These are phyloP conservation scores for Alternaria sp. DNA, from an alignment of 2,329 filamentous ascomycete genomes.

Conservation along the genomic window DNA sequence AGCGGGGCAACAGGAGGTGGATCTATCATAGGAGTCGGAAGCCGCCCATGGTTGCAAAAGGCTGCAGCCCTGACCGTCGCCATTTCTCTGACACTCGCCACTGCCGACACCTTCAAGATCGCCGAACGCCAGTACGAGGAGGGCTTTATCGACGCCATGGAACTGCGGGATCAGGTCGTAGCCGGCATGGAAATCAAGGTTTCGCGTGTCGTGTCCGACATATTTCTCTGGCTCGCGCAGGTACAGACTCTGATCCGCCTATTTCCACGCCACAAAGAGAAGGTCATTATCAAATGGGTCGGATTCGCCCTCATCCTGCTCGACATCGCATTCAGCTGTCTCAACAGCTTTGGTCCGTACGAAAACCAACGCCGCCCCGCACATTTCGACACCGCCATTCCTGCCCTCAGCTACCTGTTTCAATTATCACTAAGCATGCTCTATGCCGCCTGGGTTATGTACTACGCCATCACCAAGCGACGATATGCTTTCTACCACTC, in stretches of 20 bases:
- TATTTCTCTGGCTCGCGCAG: conserved; percentile 96
- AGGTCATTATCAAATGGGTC: conserved; percentile 98
- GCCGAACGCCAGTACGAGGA: conserved; percentile 81
- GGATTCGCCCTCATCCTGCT: conserved; percentile 92
- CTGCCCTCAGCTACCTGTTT: conserved; percentile 89
- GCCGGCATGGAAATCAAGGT: conserved; percentile 86
- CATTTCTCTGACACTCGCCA: conserved; percentile 91
- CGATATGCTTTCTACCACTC: conserved; percentile 90
- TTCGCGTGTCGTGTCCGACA: conserved; percentile 91
- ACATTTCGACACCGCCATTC: conserved; percentile 87
- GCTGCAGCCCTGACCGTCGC: conserved; percentile 70
- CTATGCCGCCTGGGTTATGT: conserved; percentile 93
- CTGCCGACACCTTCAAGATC: conserved; percentile 86
- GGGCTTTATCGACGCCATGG: conserved; percentile 80
- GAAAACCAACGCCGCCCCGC: conserved; percentile 69
- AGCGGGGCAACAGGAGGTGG: conserved; percentile 70
- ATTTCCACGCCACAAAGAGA: conserved; percentile 95
- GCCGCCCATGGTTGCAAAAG: conserved; percentile 89
- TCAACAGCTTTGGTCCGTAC: conserved; percentile 79
- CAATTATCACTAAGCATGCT: conserved; percentile 85
- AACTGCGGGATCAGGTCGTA: conserved; percentile 80
- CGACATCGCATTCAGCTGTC: conserved; percentile 87
- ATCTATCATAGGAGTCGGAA: conserved; percentile 83
- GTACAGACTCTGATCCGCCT: conserved; percentile 95
- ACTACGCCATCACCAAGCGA: conserved; percentile 91